Evolutionary conservation across 208 protist genomes (phyloP), one percentile per base, ranked within the genome.

Genomic region (Acanthamoeba rhysodes): DNA sequence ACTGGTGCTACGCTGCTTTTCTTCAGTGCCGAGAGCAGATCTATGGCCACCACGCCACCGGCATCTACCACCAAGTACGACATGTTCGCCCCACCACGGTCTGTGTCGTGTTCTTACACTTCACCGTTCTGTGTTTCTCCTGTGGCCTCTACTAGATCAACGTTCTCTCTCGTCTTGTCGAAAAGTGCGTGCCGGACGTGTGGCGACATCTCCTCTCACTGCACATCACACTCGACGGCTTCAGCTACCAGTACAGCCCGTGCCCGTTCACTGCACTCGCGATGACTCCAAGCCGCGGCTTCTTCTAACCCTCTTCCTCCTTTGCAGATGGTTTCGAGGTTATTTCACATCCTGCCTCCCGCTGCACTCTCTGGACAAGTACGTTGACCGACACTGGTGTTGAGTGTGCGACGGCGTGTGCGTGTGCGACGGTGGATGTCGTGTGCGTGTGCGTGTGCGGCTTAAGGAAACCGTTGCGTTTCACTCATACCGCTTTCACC

Each of bases 1-100:
- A 90, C 34, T 90, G 84, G 84, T 90, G 24, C 24, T 90, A 70
- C 53, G 16, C 84, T 2, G 55, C 48, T 50, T 90, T 90, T 27
- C 84, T 90, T 20, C 84, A 68, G 27, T 68, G 32, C n/a, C 84
- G 84, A 6, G 29, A 68, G 9, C 84, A 90, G 84, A 68, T 68
- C 84, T 90, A 90, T n/a, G 84, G 84, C 29, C 84, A 90, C 53
- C 84, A 90, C 32, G 48, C 84, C 84, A 90, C 57, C 29, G 84
- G 84, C 53, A 90, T 90, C n/a, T 90, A 90, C 84, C 84, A 90
- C 84, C 84, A 84, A 37, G 74, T 84, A 84, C 74, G 22, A 18
- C 59, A 18, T 24, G 22, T 7, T n/a, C 59, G 45, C 45, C 6
- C 45, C 45, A 50, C 45, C 12, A 27, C 57, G 20, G 24, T 0